Conservation (phyloP, 441 rosid species). For the Arabidopsis hybrid region DNA sequence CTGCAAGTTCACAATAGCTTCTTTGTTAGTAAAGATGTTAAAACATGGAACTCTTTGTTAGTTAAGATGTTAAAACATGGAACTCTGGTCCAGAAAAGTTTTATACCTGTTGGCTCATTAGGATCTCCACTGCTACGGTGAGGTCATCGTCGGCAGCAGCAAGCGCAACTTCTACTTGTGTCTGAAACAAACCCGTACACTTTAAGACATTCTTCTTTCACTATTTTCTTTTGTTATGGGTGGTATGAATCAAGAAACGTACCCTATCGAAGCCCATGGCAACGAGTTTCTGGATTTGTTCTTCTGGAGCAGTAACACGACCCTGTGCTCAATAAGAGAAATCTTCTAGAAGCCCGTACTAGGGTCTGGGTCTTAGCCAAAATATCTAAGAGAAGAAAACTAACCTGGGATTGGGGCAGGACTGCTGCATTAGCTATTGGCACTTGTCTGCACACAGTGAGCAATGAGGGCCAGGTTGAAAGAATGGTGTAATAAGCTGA, state of each 20-base stretch:
- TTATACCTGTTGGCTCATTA: constrained; percentile 89
- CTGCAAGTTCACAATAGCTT: constrained; percentile 20
- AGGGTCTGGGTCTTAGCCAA: constrained; percentile 11
- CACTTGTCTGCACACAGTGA: constrained; percentile 31
- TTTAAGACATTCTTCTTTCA: neutral
- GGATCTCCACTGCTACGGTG: constrained; percentile 88
- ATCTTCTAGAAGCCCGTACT: neutral
- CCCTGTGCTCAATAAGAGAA: constrained; percentile 44
- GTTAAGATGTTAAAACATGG: neutral
- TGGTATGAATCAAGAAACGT: constrained; percentile 23
- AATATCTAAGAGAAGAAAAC: constrained; percentile 5
- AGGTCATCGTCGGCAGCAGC: constrained; percentile 98
- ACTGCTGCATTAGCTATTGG: constrained; percentile 47
- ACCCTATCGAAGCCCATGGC: constrained; percentile 98
- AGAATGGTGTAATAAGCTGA: neutral
- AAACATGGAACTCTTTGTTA: neutral
- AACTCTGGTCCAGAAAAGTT: constrained; percentile 14
- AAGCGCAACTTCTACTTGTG: constrained; percentile 93
- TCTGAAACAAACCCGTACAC: constrained; percentile 57
- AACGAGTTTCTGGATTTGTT: constrained; percentile 78
- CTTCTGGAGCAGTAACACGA: constrained; percentile 59
- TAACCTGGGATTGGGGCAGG: constrained; percentile 60
- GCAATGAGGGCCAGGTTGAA: neutral
- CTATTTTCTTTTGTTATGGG: neutral
- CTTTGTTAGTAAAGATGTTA: neutral